phyloP scores from a whole-genome alignment of 129 eudicot genomes.

The Tagetes erecta region DNA sequence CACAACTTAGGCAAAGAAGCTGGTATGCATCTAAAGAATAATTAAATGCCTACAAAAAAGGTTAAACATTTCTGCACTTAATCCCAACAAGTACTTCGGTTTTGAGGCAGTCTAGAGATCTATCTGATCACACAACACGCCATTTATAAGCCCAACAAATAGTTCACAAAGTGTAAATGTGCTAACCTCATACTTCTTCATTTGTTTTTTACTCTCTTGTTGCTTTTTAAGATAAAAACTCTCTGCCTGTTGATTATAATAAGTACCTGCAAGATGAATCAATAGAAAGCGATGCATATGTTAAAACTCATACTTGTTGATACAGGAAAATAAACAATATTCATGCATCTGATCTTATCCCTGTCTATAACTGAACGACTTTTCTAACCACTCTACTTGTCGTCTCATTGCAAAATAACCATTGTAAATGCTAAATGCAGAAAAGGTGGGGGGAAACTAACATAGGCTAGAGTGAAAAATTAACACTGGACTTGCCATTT shows the following conservation, averaged over 20 bases:
- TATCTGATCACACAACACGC: not conserved
- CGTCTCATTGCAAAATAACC: constrained; percentile 6
- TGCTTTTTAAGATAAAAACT: constrained; percentile 59
- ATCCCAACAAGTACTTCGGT: constrained; percentile 14
- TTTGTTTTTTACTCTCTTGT: constrained; percentile 63
- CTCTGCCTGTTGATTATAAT: constrained; percentile 52
- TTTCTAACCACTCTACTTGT: constrained; percentile 10
- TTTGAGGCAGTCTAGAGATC: not conserved
- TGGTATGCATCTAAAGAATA: constrained; percentile 11
- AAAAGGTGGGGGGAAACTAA: not conserved
- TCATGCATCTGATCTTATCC: constrained; percentile 19
- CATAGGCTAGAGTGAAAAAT: not conserved
- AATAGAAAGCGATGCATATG: constrained; percentile 6
- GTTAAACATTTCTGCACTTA: constrained; percentile 4
- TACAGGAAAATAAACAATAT: constrained; percentile 9
- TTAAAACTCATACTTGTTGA: constrained; percentile 8
- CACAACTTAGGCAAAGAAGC: constrained; percentile 16
- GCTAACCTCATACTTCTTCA: constrained; percentile 64
- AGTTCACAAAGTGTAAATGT: constrained; percentile 4
- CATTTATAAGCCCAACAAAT: constrained; percentile 10
- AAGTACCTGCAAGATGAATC: constrained; percentile 46
- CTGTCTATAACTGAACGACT: not conserved
- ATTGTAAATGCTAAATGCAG: constrained; percentile 23
- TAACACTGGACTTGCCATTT: not conserved
- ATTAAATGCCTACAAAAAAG: constrained; percentile 10